These are phyloP conservation scores for Rhinocladiella mackenziei DNA, from an alignment of 2,329 filamentous ascomycete genomes.

Conservation along the genomic window DNA sequence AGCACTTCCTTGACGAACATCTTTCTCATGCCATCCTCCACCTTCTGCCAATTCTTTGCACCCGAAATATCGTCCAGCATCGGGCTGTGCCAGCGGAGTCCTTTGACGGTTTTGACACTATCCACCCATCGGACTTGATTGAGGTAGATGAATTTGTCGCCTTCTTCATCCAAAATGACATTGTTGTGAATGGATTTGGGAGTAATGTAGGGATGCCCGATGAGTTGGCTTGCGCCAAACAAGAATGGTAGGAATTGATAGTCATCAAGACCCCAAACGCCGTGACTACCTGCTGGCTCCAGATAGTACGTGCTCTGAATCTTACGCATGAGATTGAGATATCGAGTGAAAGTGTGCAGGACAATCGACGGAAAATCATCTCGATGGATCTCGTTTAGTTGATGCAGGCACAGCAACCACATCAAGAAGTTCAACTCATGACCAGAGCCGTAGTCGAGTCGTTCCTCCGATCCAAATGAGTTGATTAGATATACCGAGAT, in stretches of 20 bases:
- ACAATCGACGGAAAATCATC: constrained; percentile 70
- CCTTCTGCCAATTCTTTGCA: constrained; percentile 83
- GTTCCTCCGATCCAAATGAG: constrained; percentile 76
- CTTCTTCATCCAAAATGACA: constrained; percentile 80
- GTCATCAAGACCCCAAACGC: constrained; percentile 96
- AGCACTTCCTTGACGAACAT: constrained; percentile 96
- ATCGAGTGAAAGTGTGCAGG: constrained; percentile 73
- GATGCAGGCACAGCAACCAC: constrained; percentile 92
- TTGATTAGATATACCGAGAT: constrained; percentile 74
- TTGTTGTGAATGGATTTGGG: constrained; percentile 81
- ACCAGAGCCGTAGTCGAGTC: constrained; percentile 95
- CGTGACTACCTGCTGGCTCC: constrained; percentile 92
- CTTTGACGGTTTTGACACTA: constrained; percentile 91
- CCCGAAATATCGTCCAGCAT: constrained; percentile 98
- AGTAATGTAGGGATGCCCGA: constrained; percentile 77
- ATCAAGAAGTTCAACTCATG: constrained; percentile 97
- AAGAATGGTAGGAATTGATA: constrained; percentile 96
- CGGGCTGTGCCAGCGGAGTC: constrained; percentile 90
- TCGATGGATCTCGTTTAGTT: constrained; percentile 61
- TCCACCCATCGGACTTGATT: constrained; percentile 93
- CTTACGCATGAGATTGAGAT: constrained; percentile 79
- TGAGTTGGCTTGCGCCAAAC: constrained; percentile 84
- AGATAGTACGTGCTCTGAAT: constrained; percentile 93
- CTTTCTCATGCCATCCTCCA: constrained; percentile 89
- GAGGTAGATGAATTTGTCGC: constrained; percentile 79